Evolutionary conservation across 139 green algal genomes (phyloP).

Genomic region (Desmodesmus armatus): DNA sequence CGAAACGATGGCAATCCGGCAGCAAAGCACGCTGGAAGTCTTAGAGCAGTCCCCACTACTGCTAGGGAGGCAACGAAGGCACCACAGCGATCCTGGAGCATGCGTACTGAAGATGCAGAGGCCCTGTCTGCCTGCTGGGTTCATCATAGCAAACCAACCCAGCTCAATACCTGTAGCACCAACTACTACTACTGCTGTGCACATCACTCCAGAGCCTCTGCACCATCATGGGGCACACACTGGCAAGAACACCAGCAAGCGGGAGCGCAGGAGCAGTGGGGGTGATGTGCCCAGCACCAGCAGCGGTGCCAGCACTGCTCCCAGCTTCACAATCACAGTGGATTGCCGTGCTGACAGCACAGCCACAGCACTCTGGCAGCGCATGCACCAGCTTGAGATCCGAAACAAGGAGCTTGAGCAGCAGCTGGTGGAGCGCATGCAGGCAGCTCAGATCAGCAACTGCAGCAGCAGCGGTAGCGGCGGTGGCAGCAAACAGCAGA

Average conservation of each 20-base stretch:
- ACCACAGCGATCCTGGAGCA: too few relatives aligned
- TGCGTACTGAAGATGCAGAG: too few relatives aligned
- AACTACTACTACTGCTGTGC: too few relatives aligned
- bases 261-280: background rate
- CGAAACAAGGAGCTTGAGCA: slow-evolving; percentile 22
- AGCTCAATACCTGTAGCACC: too few relatives aligned
- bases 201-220: slow-evolving; percentile 1
- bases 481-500: background rate
- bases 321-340: background rate
- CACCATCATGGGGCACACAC: background rate
- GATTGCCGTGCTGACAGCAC: background rate
- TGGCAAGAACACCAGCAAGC: background rate
- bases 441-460: background rate
- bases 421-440: background rate
- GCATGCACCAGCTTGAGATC: slow-evolving; percentile 20
- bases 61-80: too few relatives aligned
- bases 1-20: too few relatives aligned
- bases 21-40: too few relatives aligned
- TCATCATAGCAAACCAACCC: too few relatives aligned
- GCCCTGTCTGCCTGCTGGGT: too few relatives aligned
- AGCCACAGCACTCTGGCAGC: background rate
- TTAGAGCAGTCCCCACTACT: too few relatives aligned
- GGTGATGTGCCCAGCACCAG: background rate
- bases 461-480: background rate
- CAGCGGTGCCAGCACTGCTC: background rate